Evolutionary conservation across 371 early-diverging fungal genomes (phyloP), one percentile per base, ranked within the genome.

Genomic region (Sporodiniella umbellata): DNA sequence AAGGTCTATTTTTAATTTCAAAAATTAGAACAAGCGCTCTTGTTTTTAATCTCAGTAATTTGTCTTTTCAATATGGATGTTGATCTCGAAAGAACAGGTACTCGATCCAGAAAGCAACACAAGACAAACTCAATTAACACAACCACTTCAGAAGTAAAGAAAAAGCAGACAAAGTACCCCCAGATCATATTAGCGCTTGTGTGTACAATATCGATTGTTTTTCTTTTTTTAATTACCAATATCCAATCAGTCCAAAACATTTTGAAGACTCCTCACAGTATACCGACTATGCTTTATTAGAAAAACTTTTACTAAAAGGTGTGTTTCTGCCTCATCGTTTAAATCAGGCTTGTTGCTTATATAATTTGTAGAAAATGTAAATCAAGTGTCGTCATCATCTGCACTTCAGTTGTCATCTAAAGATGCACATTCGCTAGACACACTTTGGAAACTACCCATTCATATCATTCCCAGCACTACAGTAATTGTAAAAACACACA

Each of bases 401-500:
- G n/a, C n/a, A n/a, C n/a, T n/a, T n/a, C n/a, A n/a, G n/a, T n/a
- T n/a, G n/a, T n/a, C n/a, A 28, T 28, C 30, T 10, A 28, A 35
- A 14, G 62, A 60, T n/a, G n/a, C n/a, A 8, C 68, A 71, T 43
- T 53, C 68, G 1, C 48, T 61, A 19, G 54, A 60, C 15, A 56
- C 64, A 33, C 48, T 68, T 12, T 55, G 60, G 22, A 42, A 53
- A 17, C 30, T 68, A 17, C 48, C 45, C 7, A 31, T 44, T 12
- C 39, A 17, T 4, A 45, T 55, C n/a, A 22, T 35, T n/a, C 35
- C 35, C 8, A 14, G 26, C 1, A 75, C 75, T 14, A 78, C 78
- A 25, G 78, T 70, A 35, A 65, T 81, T 3, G 56, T 81, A 17
- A 63, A 72, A 18, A 65, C 70, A 5, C 56, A 62, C 23, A 64